Conservation (phyloP, 2,329 filamentous ascomycete species). For the Fusarium citri region DNA sequence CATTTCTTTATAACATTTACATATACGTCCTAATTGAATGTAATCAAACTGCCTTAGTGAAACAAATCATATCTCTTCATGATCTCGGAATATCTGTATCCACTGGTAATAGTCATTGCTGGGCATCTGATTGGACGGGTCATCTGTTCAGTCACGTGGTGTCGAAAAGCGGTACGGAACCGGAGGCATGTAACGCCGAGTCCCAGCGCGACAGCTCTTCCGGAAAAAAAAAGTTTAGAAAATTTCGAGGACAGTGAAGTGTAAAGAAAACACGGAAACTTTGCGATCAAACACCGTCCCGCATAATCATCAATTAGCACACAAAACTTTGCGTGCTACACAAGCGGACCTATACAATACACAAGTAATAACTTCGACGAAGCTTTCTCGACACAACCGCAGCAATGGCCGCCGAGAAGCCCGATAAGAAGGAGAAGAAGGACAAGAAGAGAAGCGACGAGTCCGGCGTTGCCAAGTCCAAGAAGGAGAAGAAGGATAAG, state of each 20-base stretch:
- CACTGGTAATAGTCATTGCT: slow-evolving; percentile 43
- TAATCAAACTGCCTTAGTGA: slow-evolving; percentile 7
- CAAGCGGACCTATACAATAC: slow-evolving; percentile 7
- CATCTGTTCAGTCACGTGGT: slow-evolving; percentile 25
- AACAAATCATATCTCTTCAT: slow-evolving; percentile 3
- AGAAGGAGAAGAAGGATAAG: slow-evolving; percentile 74
- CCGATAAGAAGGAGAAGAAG: slow-evolving; percentile 67
- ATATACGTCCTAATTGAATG: not conserved
- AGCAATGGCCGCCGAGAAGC: slow-evolving; percentile 61
- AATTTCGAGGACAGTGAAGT: slow-evolving; percentile 49
- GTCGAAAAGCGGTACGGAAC: slow-evolving; percentile 26
- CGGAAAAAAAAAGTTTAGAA: slow-evolving; percentile 51
- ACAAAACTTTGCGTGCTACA: slow-evolving; percentile 14
- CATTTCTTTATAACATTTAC: slow-evolving; percentile 38
- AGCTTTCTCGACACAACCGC: slow-evolving; percentile 34
- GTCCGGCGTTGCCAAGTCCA: slow-evolving; percentile 64
- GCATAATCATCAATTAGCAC: slow-evolving; percentile 40
- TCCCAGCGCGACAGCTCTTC: slow-evolving; percentile 41
- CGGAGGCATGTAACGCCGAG: slow-evolving; percentile 51
- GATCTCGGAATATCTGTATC: slow-evolving; percentile 8
- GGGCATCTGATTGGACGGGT: slow-evolving; percentile 37
- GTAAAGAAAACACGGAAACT: slow-evolving; percentile 44
- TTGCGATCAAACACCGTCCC: slow-evolving; percentile 40
- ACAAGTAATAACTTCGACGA: slow-evolving; percentile 29
- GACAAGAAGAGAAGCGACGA: slow-evolving; percentile 69